Evolutionary conservation across 2,329 filamentous ascomycete genomes (phyloP).

Genomic region (Colletotrichum siamense): DNA sequence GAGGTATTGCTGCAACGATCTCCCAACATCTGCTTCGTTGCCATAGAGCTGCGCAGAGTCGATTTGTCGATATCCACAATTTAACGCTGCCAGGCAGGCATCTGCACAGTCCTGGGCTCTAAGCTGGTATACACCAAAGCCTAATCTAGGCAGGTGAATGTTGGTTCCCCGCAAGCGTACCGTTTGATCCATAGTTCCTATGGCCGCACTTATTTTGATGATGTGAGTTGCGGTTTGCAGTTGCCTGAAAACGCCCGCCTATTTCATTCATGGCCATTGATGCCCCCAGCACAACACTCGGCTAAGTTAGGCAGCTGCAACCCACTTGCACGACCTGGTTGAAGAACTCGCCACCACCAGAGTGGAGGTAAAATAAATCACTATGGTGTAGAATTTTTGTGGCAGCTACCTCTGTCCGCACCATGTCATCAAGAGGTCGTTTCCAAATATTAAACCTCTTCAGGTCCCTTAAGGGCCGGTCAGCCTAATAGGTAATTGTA

Average conservation of each 20-base stretch:
- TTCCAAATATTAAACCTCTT: constrained; percentile 8
- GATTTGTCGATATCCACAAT: constrained; percentile 66
- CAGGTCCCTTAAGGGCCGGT: background rate
- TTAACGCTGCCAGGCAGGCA: constrained; percentile 64
- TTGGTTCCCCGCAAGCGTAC: constrained; percentile 23
- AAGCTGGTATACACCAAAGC: constrained; percentile 75
- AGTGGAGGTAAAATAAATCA: background rate
- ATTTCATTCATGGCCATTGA: background rate
- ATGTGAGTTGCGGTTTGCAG: background rate
- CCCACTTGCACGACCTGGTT: background rate
- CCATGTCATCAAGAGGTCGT: background rate
- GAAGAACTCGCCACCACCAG: background rate
- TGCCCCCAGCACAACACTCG: background rate
- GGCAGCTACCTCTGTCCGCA: background rate
- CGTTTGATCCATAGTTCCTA: background rate
- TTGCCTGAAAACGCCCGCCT: background rate
- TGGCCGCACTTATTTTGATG: background rate
- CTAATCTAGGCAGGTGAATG: constrained; percentile 64
- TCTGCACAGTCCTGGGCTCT: constrained; percentile 56
- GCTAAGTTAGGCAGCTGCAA: background rate
- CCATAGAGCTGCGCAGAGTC: constrained; percentile 69
- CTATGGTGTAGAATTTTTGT: background rate
- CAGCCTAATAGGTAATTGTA: background rate
- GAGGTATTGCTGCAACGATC: constrained; percentile 58
- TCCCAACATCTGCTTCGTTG: constrained; percentile 72